A percentile compares a stretch with the other conserved stretches of the same genome.
Evolutionary conservation across 2,329 filamentous ascomycete species (phyloP).

Genomic region (Paraphaeosphaeria sporulosa): DNA sequence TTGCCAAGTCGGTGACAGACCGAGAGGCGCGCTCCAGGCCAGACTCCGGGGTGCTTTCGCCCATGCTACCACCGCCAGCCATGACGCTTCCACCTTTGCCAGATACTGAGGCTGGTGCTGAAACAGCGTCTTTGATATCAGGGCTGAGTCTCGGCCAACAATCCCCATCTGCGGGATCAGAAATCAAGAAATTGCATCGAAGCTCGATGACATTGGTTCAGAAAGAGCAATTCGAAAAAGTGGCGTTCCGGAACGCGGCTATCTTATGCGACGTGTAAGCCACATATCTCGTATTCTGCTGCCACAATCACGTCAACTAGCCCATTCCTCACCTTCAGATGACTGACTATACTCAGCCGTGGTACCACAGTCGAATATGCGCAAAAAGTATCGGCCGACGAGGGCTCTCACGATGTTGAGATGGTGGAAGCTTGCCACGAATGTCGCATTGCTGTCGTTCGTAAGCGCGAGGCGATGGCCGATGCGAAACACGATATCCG

Average conservation of each 20-base stretch:
- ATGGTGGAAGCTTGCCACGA: constrained; percentile 50
- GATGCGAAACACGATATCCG: constrained; percentile 40
- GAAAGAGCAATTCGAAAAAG: constrained; percentile 48
- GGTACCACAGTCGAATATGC: constrained; percentile 53
- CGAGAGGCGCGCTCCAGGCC: constrained; percentile 21
- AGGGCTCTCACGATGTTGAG: constrained; percentile 48
- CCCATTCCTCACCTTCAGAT: no score
- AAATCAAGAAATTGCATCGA: constrained; percentile 35
- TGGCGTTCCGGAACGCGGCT: constrained; percentile 53
- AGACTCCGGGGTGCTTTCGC: constrained; percentile 24
- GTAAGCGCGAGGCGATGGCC: constrained; percentile 50
- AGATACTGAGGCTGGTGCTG: constrained; percentile 3
- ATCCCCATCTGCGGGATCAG: constrained; percentile 18
- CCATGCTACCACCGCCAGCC: constrained; percentile 33
- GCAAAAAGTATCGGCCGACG: constrained; percentile 44
- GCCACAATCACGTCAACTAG: not conserved
- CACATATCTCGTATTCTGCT: constrained; percentile 1
- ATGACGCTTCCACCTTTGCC: constrained; percentile 24
- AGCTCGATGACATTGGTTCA: constrained; percentile 45
- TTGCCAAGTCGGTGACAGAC: constrained; percentile 11
- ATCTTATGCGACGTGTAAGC: constrained; percentile 55
- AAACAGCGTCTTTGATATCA: constrained; percentile 19
- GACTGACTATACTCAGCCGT: constrained; percentile 33
- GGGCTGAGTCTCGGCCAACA: constrained; percentile 31
- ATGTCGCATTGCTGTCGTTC: constrained; percentile 53